phyloP scores from a whole-genome alignment of 2,329 filamentous ascomycete genomes.

The Colletotrichum incanum region DNA sequence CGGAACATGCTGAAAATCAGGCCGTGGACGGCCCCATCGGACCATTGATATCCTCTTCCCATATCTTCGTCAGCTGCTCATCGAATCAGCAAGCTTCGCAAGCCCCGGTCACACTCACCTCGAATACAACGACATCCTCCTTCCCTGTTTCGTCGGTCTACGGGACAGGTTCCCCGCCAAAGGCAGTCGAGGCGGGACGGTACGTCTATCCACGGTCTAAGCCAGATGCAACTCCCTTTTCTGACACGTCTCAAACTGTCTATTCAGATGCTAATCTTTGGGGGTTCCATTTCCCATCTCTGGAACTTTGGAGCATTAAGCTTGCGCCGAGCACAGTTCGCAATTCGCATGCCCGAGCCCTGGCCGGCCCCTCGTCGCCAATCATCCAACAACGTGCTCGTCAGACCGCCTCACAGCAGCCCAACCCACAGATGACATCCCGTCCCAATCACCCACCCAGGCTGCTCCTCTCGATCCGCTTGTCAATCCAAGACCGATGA shows the following conservation, averaged over 20 bases:
- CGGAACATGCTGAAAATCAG: conserved; percentile 9
- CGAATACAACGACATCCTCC: conserved; percentile 23
- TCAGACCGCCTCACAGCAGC: conserved; percentile 38
- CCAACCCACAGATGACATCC: conserved; percentile 27
- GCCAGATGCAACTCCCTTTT: conserved; percentile 26
- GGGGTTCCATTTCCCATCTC: conserved; percentile 19
- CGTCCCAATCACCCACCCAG: neutral
- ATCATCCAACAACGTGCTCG: conserved; percentile 45
- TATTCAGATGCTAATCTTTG: conserved; percentile 29
- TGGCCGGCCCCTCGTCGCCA: conserved; percentile 33
- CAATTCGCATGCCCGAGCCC: conserved; percentile 26
- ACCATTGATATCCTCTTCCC: conserved; percentile 12
- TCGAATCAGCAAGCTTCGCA: conserved; percentile 28
- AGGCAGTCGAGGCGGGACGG: conserved; percentile 36
- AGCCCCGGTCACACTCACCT: conserved; percentile 18
- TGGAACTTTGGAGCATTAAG: conserved; percentile 26
- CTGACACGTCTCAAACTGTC: conserved; percentile 40
- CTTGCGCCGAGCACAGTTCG: conserved; percentile 32
- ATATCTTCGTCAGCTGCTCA: conserved; percentile 11
- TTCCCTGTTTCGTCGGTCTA: conserved; percentile 33
- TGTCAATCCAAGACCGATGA: conserved; percentile 6
- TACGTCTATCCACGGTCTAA: conserved; percentile 38
- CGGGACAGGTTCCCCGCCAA: conserved; percentile 38
- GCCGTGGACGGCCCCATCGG: conserved; percentile 15
- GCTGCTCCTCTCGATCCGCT: conserved; percentile 1